Evolutionary conservation across 306 rosid genomes (phyloP).

Genomic region (Prunus fruticosa): DNA sequence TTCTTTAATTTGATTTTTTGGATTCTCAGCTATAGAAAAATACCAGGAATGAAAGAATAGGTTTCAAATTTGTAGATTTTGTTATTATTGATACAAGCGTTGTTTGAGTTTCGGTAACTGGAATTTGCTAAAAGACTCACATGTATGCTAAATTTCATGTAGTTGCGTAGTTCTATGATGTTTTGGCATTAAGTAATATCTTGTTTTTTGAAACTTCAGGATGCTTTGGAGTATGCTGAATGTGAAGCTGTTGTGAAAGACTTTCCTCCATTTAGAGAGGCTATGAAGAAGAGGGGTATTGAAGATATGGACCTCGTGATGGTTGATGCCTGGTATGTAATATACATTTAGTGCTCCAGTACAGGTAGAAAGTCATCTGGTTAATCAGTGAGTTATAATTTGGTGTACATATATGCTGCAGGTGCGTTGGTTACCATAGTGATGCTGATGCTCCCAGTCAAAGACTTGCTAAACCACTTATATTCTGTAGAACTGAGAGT

Average conservation of each 20-base stretch:
- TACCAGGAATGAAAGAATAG: not conserved
- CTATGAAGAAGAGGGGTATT: conserved; percentile 94
- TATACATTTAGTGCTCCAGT: not conserved
- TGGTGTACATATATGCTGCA: conserved; percentile 26
- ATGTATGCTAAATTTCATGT: not conserved
- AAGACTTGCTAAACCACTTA: conserved; percentile 87
- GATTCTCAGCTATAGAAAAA: not conserved
- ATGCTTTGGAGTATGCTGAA: conserved; percentile 90
- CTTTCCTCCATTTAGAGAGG: conserved; percentile 85
- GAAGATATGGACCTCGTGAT: conserved; percentile 94
- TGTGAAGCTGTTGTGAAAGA: conserved; percentile 88
- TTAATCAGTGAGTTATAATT: not conserved
- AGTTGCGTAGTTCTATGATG: not conserved
- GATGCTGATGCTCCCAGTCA: conserved; percentile 77
- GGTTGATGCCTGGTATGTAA: conserved; percentile 84
- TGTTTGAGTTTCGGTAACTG: not conserved
- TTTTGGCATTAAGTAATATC: not conserved
- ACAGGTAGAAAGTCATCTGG: not conserved
- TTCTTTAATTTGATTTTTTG: not conserved
- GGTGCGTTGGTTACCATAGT: conserved; percentile 88
- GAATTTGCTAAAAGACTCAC: not conserved
- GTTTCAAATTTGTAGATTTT: not conserved
- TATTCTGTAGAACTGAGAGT: conserved; percentile 88
- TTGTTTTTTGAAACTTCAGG: conserved; percentile 34
- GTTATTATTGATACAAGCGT: not conserved